phyloP scores from a whole-genome alignment of 164 flowering plant genomes.

The Stephania japonica region DNA sequence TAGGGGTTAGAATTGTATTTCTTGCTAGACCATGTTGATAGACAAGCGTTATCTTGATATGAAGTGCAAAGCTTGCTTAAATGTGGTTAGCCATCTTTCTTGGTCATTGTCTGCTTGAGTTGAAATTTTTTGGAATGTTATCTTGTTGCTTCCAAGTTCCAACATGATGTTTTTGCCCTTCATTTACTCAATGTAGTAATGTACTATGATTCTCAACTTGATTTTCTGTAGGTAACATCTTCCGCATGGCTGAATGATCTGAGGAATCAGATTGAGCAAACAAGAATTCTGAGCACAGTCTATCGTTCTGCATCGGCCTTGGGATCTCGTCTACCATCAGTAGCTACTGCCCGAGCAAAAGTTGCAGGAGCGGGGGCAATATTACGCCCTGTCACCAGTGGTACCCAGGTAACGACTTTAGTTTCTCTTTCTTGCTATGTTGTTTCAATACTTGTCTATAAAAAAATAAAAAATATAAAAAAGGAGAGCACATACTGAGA shows the following conservation, averaged over 20 bases:
- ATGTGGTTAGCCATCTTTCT: not conserved
- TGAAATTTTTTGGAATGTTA: not conserved
- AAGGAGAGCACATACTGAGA: no score
- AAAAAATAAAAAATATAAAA: no score
- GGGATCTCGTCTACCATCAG: conserved; percentile 93
- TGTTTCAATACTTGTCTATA: no score
- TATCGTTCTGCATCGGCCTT: conserved; percentile 96
- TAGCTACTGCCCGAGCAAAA: conserved; percentile 84
- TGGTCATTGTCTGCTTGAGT: not conserved
- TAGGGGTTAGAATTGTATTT: not conserved
- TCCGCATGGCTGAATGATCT: conserved; percentile 97
- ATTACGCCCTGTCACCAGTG: conserved; percentile 81
- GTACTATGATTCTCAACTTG: conserved; percentile 3
- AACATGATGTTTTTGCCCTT: not conserved
- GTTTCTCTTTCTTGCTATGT: not conserved
- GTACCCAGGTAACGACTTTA: conserved; percentile 61
- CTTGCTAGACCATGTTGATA: no score
- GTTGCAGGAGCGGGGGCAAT: conserved; percentile 98
- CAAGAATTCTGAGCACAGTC: conserved; percentile 86
- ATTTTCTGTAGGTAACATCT: conserved; percentile 67
- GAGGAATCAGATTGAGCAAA: conserved; percentile 84
- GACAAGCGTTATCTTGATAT: no score
- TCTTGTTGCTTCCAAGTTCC: not conserved
- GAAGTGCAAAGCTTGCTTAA: no score
- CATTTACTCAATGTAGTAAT: not conserved